phyloP scores from a whole-genome alignment of 352 stramenopile species.

The Phytophthora megakarya region DNA sequence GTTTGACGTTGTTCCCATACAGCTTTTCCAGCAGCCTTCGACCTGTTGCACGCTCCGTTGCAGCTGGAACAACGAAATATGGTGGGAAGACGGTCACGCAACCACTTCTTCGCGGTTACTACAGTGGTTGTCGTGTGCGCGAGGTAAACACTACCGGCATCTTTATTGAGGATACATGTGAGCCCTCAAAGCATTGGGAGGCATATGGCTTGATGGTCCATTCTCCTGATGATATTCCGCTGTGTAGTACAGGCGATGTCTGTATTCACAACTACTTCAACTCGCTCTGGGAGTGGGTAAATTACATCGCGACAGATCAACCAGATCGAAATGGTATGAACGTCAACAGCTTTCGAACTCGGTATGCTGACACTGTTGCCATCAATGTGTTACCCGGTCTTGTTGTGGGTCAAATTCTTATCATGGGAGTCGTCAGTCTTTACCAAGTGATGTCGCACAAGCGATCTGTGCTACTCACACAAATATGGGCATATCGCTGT shows the following conservation, averaged over 20 bases:
- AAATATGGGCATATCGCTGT: slow-evolving; percentile 35
- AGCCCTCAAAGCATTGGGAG: slow-evolving; percentile 10
- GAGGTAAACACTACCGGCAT: slow-evolving; percentile 25
- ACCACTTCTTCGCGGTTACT: slow-evolving; percentile 25
- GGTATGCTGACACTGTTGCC: slow-evolving; percentile 23
- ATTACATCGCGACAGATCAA: slow-evolving; percentile 2
- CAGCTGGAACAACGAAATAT: slow-evolving; percentile 10
- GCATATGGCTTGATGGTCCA: slow-evolving; percentile 32
- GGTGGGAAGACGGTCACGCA: slow-evolving; percentile 3
- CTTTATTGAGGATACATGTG: slow-evolving; percentile 28
- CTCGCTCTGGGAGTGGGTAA: slow-evolving; percentile 30
- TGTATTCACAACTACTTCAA: slow-evolving; percentile 37
- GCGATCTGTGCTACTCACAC: slow-evolving; percentile 28
- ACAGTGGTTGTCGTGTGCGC: slow-evolving; percentile 26
- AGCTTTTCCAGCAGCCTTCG: slow-evolving; percentile 28
- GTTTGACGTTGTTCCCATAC: slow-evolving; percentile 28
- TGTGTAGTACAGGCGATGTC: slow-evolving; percentile 24
- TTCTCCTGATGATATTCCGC: slow-evolving; percentile 27
- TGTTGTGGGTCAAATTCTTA: slow-evolving; percentile 29
- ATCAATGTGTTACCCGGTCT: slow-evolving; percentile 29
- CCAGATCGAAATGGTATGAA: slow-evolving; percentile 18
- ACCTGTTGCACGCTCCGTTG: slow-evolving; percentile 5
- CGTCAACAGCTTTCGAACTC: slow-evolving; percentile 25
- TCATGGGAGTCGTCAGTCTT: slow-evolving; percentile 28
- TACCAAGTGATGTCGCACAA: slow-evolving; percentile 38